These are phyloP conservation scores for Auriscalpium orientale DNA, from an alignment of 768 basidiomycete genomes.

Conservation along the genomic window DNA sequence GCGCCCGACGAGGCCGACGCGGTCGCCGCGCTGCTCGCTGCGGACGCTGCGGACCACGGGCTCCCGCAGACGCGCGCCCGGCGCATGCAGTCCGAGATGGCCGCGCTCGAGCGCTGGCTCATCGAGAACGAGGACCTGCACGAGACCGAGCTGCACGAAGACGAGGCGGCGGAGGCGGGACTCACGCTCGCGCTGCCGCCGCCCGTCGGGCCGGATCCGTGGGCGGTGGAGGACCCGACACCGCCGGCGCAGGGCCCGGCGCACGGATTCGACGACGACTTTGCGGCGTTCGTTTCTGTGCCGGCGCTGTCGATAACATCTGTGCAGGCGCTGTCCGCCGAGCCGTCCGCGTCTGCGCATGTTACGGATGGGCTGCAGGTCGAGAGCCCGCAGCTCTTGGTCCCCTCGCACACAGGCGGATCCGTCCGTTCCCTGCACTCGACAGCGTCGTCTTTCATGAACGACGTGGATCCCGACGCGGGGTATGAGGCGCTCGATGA, in stretches of 20 bases:
- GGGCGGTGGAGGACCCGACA: conserved; percentile 6
- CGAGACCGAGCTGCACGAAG: conserved; percentile 12
- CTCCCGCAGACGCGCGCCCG: conserved; percentile 4
- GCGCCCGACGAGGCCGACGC: conserved; percentile 32
- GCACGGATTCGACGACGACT: conserved; percentile 71
- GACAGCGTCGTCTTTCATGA: conserved; percentile 46
- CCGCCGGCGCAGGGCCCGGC: conserved; percentile 2
- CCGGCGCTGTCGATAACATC: conserved; percentile 16
- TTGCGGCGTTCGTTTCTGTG: conserved; percentile 69
- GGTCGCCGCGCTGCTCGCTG: conserved; percentile 23
- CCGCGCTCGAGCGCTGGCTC: conserved; percentile 56
- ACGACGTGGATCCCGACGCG: conserved; percentile 19
- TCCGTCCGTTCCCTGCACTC: conserved; percentile 50
- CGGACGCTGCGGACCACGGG: conserved; percentile 18
- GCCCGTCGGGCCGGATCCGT: conserved; percentile 11
- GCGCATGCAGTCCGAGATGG: conserved; percentile 43
- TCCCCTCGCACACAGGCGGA: conserved; percentile 22
- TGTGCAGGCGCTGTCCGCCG: not conserved
- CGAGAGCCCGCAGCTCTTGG: conserved; percentile 10
- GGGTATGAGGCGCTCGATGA: conserved; percentile 14
- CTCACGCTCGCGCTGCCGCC: conserved; percentile 1
- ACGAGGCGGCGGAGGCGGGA: conserved; percentile 5
- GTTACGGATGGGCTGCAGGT: conserved; percentile 1
- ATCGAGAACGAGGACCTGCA: conserved; percentile 38
- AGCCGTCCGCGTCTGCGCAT: not conserved